phyloP scores from a whole-genome alignment of 2,329 filamentous ascomycete species.

The Dothideomycetes sp. region DNA sequence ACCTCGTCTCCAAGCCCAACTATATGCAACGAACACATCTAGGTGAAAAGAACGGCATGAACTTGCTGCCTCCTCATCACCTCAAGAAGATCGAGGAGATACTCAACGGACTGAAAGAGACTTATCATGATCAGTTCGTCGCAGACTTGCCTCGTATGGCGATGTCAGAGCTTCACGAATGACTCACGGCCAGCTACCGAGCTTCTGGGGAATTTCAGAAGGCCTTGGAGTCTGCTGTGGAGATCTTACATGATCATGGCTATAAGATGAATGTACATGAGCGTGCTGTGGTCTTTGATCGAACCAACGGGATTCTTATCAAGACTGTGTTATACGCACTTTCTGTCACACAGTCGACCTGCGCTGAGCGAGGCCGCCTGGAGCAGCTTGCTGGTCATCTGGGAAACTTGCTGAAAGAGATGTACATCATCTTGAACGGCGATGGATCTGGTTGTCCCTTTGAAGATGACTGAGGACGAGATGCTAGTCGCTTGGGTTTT shows the following conservation, averaged over 20 bases:
- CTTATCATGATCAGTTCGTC: slow-evolving; percentile 3
- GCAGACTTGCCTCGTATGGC: background rate
- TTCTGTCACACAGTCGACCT: no score
- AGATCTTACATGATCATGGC: background rate
- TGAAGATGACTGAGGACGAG: no score
- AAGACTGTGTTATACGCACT: no score
- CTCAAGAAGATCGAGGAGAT: slow-evolving; percentile 1
- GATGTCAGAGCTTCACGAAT: background rate
- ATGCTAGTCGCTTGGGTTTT: no score
- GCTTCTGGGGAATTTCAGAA: background rate
- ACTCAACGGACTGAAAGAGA: no score
- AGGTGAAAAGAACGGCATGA: background rate
- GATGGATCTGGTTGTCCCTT: slow-evolving; percentile 5
- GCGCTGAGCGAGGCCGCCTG: background rate
- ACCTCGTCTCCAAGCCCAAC: background rate
- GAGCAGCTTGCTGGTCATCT: background rate
- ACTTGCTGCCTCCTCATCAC: background rate
- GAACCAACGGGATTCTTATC: slow-evolving; percentile 3
- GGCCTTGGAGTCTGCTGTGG: background rate
- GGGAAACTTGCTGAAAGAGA: background rate
- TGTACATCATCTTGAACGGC: slow-evolving; percentile 8
- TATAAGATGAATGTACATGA: background rate
- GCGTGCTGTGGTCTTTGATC: background rate
- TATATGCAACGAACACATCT: background rate
- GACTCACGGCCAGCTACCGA: background rate